Conservation (phyloP, 148 eudicot species). For the Silene latifolia region DNA sequence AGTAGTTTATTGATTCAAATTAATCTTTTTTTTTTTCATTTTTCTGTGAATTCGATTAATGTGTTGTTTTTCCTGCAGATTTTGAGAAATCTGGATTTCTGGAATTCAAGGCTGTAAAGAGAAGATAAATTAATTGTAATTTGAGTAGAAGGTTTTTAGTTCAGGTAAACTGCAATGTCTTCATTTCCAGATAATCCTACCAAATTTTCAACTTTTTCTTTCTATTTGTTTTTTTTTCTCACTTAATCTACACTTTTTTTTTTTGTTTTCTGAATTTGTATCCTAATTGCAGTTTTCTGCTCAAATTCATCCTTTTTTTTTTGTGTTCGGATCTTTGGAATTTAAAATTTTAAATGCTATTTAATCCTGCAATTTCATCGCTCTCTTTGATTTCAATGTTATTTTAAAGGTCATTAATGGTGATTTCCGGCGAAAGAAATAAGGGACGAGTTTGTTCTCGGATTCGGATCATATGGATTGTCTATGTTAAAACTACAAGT, state of each 20-base stretch:
- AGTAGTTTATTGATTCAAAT: neutral
- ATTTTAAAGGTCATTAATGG: neutral
- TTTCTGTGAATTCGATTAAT: neutral
- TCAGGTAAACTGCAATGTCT: constrained; percentile 2
- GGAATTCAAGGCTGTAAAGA: neutral
- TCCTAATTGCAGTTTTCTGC: neutral
- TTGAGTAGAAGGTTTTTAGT: constrained; percentile 1
- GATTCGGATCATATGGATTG: neutral
- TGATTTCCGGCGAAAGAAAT: neutral
- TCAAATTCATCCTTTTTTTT: neutral
- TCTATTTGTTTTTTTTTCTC: neutral
- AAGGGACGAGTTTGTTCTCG: neutral
- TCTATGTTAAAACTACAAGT: neutral
- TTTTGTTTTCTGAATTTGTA: neutral
- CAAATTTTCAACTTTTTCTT: neutral
- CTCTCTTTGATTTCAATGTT: neutral
- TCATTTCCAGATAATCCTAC: neutral
- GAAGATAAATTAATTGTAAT: neutral
- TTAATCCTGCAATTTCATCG: neutral
- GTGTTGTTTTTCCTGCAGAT: neutral
- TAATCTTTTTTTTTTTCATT: neutral
- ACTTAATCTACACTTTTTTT: neutral
- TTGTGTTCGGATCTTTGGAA: neutral
- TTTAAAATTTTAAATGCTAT: neutral
- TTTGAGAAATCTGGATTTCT: constrained; percentile 12